A percentile compares a stretch with the other conserved stretches of the same genome.
Evolutionary conservation across 371 early-diverging fungal species (phyloP).

Genomic region (Chytridium lagenaria): DNA sequence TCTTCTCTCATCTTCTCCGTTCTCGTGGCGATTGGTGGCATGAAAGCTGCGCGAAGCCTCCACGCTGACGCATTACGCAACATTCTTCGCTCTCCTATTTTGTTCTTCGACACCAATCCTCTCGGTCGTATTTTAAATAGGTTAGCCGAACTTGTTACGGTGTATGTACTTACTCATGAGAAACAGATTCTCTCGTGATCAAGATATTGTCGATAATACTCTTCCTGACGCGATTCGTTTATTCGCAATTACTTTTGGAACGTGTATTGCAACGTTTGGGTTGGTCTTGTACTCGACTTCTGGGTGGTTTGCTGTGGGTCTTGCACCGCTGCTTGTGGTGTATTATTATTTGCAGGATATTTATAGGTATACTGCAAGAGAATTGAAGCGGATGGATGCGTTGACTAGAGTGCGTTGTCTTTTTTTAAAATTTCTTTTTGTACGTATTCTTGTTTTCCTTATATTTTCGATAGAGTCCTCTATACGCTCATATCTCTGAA

Average conservation of each 20-base stretch:
- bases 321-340: constrained; percentile 44
- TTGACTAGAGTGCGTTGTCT: constrained; percentile 34
- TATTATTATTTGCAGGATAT: constrained; percentile 53
- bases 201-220: constrained; percentile 41
- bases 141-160: constrained; percentile 10
- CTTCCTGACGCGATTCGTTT: constrained; percentile 35
- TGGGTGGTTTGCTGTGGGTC: constrained; percentile 37
- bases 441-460: not conserved
- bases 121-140: constrained; percentile 82
- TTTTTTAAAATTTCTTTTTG: no score
- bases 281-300: constrained; percentile 35
- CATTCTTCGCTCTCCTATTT: constrained; percentile 72
- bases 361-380: constrained; percentile 51
- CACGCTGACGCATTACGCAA: constrained; percentile 59
- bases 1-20: constrained; percentile 27
- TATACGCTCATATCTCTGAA: constrained; percentile 78
- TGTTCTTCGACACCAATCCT: constrained; percentile 88
- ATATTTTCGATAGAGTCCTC: constrained; percentile 56
- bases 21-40: constrained; percentile 34
- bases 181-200: constrained; percentile 57
- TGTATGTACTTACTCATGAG: not conserved
- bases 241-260: constrained; percentile 35
- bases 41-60: constrained; percentile 31
- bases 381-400: constrained; percentile 59
- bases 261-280: constrained; percentile 28